Conservation (phyloP, 768 basidiomycete genomes). For the Tricholoma bakamatsutake region DNA sequence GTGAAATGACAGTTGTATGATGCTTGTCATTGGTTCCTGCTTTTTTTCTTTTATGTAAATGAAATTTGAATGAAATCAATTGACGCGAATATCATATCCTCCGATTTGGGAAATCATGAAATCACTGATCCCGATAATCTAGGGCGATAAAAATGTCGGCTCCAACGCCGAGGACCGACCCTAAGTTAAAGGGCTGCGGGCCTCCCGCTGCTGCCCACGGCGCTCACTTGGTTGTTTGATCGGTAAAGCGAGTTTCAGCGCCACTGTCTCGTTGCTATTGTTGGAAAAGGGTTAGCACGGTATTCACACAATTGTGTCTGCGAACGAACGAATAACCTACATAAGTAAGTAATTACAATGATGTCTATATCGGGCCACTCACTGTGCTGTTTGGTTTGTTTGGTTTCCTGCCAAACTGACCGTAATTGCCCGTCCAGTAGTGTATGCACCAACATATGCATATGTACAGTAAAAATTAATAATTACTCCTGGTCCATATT, state of each 20-base stretch:
- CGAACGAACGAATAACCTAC: background rate
- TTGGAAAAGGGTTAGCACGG: background rate
- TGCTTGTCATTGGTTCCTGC: background rate
- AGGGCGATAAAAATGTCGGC: background rate
- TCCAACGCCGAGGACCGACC: background rate
- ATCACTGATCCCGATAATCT: background rate
- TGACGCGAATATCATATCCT: background rate
- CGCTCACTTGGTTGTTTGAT: background rate
- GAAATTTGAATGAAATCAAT: background rate
- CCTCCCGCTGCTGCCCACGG: no score
- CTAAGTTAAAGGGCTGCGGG: no score
- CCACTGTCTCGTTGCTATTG: background rate
- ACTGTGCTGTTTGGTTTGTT: no score
- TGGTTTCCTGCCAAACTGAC: no score
- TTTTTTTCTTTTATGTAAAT: background rate
- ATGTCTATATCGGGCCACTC: no score
- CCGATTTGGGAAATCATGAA: background rate
- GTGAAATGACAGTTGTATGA: background rate
- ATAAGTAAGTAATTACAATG: no score
- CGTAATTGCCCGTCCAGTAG: no score
- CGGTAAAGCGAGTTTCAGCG: background rate
- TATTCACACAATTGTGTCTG: background rate
- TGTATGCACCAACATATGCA: no score
- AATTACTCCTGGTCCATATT: no score
- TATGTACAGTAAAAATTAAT: no score